Percentiles rank a stretch among this genome's conserved stretches.
Evolutionary conservation across 192 early-diverging fungal species (phyloP).

Genomic region (Backusella parvicylindrica): DNA sequence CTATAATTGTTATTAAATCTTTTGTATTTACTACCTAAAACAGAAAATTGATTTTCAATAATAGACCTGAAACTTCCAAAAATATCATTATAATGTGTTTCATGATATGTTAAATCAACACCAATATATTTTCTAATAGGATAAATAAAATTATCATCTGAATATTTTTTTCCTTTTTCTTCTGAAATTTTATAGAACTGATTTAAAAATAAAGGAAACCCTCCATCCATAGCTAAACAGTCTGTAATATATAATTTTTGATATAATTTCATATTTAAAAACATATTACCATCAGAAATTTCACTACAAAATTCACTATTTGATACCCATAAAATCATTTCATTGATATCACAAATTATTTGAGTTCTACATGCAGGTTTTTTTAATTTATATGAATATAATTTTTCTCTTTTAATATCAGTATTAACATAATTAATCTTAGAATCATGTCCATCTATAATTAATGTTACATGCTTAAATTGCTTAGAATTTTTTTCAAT

Average conservation of each 20-base stretch:
- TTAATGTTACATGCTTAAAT: neutral
- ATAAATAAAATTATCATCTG: neutral
- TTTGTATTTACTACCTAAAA: neutral
- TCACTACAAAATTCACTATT: neutral
- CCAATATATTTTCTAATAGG: neutral
- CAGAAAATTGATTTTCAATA: conserved; percentile 1
- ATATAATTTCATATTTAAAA: neutral
- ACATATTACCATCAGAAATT: conserved; percentile 5
- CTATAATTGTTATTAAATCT: conserved; percentile 7
- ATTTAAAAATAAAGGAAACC: neutral
- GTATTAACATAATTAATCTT: conserved; percentile 3
- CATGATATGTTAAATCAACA: neutral
- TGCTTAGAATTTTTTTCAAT: neutral
- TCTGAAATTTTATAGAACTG: neutral
- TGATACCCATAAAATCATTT: neutral
- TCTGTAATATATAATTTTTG: neutral
- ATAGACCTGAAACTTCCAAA: conserved; percentile 1
- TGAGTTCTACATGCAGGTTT: neutral
- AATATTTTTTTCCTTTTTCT: neutral
- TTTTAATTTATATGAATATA: conserved; percentile 5
- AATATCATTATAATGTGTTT: conserved; percentile 4
- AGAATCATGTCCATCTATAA: conserved; percentile 2
- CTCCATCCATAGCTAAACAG: neutral
- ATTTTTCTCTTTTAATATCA: neutral
- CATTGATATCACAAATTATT: neutral